Base-by-base conservation (phyloP, 345 rosid species). In the Trapa incisa region DNA sequence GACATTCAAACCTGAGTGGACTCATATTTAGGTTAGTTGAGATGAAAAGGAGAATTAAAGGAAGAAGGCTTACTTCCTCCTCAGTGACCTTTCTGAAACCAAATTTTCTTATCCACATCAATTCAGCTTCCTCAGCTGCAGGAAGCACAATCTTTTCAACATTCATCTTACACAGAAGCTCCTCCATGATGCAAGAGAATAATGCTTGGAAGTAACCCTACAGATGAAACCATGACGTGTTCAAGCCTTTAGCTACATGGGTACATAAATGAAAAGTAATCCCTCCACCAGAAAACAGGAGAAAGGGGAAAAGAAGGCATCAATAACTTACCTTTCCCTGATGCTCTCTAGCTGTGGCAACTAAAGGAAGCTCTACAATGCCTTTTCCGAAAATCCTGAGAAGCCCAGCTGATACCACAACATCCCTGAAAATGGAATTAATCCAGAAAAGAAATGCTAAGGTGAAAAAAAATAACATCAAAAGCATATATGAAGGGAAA, bases 301-400 rank as follows among this genome's bases (percentile, higher is more conserved):
- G 11, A 54, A 54, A 54, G n/a, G 35, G 32, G n/a, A 56, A n/a
- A 12, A 56, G 1, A 10, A n/a, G 62, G 62, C 37, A 57, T 32
- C 62, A 33, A 57, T n/a, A 52, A 42, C 80, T 82, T 79, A 95
- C 99, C 77, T 86, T 86, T 76, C 99, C 99, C 73, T 89, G 97
- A 78, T 86, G 84, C 74, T 86, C 91, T 81, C 90, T 73, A 71
- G 85, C 79, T 12, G 99, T 95, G 36, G 99, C 99, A 42, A 95
- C 97, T 53, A 94, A 81, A 70, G 99, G 99, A 68, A 94, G 97
- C 79, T 94, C 99, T 32, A 97, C 99, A 77, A 91, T 91, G 75
- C 87, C 89, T 79, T 71, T 84, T 60, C 96, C 97, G 70, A 94
- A 87, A 53, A 91, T 78, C 78, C 99, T 86, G 69, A 94, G 88